Base-by-base conservation (phyloP, 371 early-diverging fungal genomes). In the Mortierella sp. region DNA sequence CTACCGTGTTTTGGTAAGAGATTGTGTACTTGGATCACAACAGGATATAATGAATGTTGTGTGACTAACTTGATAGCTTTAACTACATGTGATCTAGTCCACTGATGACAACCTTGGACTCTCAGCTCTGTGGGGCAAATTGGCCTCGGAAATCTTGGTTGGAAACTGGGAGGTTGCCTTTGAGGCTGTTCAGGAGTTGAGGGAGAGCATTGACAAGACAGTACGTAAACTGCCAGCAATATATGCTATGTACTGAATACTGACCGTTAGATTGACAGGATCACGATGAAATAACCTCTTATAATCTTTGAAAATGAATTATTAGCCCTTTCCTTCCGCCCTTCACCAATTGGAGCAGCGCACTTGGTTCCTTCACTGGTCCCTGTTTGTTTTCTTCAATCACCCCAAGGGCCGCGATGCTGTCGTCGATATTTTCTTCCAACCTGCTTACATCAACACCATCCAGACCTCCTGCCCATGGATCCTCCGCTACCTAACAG, bases 391-490 rank as follows among this genome's bases (percentile, higher is more conserved):
- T 40, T 96, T 96, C 88, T 98, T 98, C 90, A 97, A 97, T 88
- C 97, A 98, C 85, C 94, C 96, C 62, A 93, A 94, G 85, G 97
- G 98, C 37, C 94, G 95, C 66, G 97, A 98, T 84, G 94, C 90
- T 68, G 92, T 97, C 73, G 89, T 96, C 61, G 98, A 98, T 81
- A 89, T 97, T 83, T 95, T 97, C 88, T 89, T 97, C 85, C 92
- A 92, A 65, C 95, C 97, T 62, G 91, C 91, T 72, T 98, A 96
- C 87, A 91, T 97, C 87, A 97, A 95, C 91, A 95, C 97, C 28
- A 97, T 98, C 75, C 97, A 97, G 84, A 96, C 96, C 9, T 88
- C 96, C 6, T 97, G 97, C 78, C 98, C 98, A 40, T 97, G 97
- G 97, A 91, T 97, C 43, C 89, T 98, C 67, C 95, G 97, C 68